phyloP scores from a whole-genome alignment of 768 basidiomycete species.

The Lactifluus piperatus region DNA sequence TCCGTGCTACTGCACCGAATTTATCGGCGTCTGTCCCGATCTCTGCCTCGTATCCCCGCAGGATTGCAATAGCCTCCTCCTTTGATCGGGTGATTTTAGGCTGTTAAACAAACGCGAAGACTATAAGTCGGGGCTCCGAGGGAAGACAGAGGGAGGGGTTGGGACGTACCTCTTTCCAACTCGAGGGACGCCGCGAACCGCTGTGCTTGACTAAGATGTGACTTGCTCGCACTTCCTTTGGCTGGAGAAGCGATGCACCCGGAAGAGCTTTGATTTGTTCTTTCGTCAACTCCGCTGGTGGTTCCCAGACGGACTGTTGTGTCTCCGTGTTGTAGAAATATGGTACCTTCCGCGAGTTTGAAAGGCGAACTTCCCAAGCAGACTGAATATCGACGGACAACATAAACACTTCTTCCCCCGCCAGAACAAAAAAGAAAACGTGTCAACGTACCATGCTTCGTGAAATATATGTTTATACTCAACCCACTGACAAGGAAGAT shows the following conservation, averaged over 20 bases:
- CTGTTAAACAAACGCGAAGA: constrained; percentile 29
- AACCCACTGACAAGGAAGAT: too few relatives aligned
- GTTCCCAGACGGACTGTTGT: constrained; percentile 71
- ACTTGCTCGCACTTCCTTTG: constrained; percentile 77
- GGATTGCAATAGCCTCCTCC: constrained; percentile 80
- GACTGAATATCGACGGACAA: constrained; percentile 11
- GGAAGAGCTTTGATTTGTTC: constrained; percentile 56
- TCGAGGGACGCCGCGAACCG: constrained; percentile 67
- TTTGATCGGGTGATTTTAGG: constrained; percentile 74
- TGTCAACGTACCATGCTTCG: constrained; percentile 5
- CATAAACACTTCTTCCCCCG: neutral
- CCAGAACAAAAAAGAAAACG: neutral
- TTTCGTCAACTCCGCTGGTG: constrained; percentile 50
- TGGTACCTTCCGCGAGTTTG: constrained; percentile 62
- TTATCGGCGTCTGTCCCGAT: constrained; percentile 45
- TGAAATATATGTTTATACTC: neutral
- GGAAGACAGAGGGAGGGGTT: neutral
- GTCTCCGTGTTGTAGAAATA: constrained; percentile 83
- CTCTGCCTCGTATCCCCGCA: constrained; percentile 52
- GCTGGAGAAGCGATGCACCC: constrained; percentile 51
- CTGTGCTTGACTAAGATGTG: constrained; percentile 92
- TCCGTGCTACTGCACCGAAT: constrained; percentile 68
- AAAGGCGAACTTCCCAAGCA: constrained; percentile 83
- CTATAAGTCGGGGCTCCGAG: too few relatives aligned
- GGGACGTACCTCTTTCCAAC: constrained; percentile 70